Evolutionary conservation across 2,329 filamentous ascomycete species (phyloP), one percentile per base, ranked within the genome.

Genomic region (Fusarium beomiforme): DNA sequence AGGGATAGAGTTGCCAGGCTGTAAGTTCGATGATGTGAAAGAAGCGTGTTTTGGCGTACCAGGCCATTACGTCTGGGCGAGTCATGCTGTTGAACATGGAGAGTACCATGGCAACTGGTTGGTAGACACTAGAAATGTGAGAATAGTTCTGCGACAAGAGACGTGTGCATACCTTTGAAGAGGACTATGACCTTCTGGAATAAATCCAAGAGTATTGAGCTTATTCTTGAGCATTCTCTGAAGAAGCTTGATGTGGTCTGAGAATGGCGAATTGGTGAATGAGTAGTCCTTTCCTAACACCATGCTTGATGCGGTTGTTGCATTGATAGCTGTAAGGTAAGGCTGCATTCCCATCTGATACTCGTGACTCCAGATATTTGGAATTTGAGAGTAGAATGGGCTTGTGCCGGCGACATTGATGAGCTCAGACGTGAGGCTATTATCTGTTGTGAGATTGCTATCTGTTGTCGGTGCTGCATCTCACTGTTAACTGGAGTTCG

Each of bases 1-100:
- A 79, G 8, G 78, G 78, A 21, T 70, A 79, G 2, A 79, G 55
- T 75, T 79, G 77, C 78, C 78, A 79, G 6, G 78, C 78, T 5
- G 77, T 79, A 46, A 79, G 74, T 49, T 79, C 78, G 37, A 79
- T 75, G 37, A 80, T 79, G 60, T 79, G 78, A 49, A 66, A 79
- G 65, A 79, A 79, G 8, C 78, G 72, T 4, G 78, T 81, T 29
- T 79, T 86, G 13, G 83, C 87, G 9, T 81, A 81, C 77, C 77
- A 79, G 2, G 77, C 74, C 71, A 81, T 81, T 34, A 79, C 78
- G 42, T 79, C 79, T 6, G 79, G 79, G 0, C 79, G 69, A 0
- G 78, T 79, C 53, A 80, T 74, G 67, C 78, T 79, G 59, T 80
- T 80, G 64, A 80, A 80, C 67, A 80, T 75, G 23, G 79, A 74